Evolutionary conservation across 2,329 filamentous ascomycete species (phyloP).

Genomic region (Geosmithia flava): DNA sequence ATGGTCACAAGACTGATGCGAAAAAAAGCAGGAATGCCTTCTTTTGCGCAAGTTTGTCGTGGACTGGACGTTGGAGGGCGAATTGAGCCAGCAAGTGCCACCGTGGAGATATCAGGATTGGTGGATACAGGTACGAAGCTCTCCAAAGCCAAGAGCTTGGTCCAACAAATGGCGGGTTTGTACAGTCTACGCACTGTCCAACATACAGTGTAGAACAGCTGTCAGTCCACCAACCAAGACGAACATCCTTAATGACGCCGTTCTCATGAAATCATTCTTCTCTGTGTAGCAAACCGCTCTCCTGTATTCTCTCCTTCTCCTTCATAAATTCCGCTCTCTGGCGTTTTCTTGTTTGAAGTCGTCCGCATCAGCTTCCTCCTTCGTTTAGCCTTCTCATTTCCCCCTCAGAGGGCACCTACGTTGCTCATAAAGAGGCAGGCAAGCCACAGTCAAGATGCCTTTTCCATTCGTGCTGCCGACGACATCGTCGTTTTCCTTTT

Average conservation of each 20-base stretch:
- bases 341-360: neutral
- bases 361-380: neutral
- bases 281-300: neutral
- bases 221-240: neutral
- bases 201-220: neutral
- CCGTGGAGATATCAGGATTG: neutral
- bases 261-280: neutral
- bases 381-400: neutral
- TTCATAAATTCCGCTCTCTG: neutral
- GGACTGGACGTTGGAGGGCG: neutral
- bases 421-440: neutral
- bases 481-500: constrained; percentile 77
- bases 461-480: constrained; percentile 83
- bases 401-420: neutral
- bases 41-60: neutral
- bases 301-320: neutral
- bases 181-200: neutral
- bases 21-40: neutral
- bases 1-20: constrained; percentile 8
- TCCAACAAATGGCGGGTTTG: neutral
- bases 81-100: neutral
- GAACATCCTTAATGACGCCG: neutral
- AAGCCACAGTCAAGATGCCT: constrained; percentile 49
- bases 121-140: neutral
- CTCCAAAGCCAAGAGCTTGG: neutral